These are phyloP conservation scores for Ramaria sp. DNA, from an alignment of 768 basidiomycete species.

Conservation along the genomic window DNA sequence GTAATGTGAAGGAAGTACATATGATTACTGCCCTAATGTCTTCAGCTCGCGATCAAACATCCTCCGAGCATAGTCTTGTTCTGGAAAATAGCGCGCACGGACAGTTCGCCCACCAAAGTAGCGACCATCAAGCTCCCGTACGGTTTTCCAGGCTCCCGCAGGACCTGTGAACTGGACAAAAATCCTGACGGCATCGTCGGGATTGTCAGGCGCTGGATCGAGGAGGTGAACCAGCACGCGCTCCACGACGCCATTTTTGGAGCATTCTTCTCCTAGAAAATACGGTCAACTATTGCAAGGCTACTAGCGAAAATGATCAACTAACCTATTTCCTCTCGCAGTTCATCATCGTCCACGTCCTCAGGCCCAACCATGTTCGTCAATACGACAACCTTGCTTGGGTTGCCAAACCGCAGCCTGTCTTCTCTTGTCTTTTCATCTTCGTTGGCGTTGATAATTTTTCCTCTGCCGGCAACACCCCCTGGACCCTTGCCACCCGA, in stretches of 20 bases:
- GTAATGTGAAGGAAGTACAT: not conserved
- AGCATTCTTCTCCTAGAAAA: conserved; percentile 72
- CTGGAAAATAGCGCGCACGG: conserved; percentile 73
- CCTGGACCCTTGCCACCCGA: conserved; percentile 19
- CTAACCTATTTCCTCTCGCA: conserved; percentile 81
- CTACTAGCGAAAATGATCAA: conserved; percentile 6
- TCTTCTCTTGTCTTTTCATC: conserved; percentile 73
- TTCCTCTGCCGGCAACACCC: conserved; percentile 63
- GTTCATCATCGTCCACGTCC: conserved; percentile 76
- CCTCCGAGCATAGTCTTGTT: conserved; percentile 22
- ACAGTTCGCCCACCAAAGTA: conserved; percentile 85
- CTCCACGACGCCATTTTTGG: conserved; percentile 86
- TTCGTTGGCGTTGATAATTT: conserved; percentile 85
- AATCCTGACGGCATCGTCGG: conserved; percentile 80
- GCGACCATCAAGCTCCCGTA: conserved; percentile 85
- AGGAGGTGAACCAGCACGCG: conserved; percentile 77
- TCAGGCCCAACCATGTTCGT: conserved; percentile 83
- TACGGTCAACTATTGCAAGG: conserved; percentile 1
- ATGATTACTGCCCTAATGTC: not conserved
- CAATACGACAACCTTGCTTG: conserved; percentile 81
- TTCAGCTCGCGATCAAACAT: not conserved
- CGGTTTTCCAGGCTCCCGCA: conserved; percentile 92
- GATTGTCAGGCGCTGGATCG: conserved; percentile 50
- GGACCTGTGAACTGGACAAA: conserved; percentile 89
- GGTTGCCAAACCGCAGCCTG: conserved; percentile 72